phyloP scores from a whole-genome alignment of 2,329 filamentous ascomycete genomes.

The Botryotinia calthae region DNA sequence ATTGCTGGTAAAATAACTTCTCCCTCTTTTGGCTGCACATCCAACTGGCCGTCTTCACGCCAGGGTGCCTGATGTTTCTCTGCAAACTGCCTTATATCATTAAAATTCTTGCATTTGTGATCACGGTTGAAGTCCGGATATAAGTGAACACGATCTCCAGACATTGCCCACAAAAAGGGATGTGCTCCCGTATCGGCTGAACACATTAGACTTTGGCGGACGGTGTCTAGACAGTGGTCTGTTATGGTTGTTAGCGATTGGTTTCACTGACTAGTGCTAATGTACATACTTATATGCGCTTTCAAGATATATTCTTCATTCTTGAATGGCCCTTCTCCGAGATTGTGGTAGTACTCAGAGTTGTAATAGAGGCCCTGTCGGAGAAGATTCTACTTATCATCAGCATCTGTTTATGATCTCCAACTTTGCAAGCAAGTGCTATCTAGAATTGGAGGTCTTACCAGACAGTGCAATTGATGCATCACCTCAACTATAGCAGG shows the following conservation, averaged over 20 bases:
- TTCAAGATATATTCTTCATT: constrained; percentile 49
- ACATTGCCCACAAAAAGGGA: constrained; percentile 53
- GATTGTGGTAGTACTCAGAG: constrained; percentile 49
- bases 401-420: background rate
- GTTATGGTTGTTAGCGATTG: background rate
- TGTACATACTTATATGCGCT: constrained; percentile 42
- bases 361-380: constrained; percentile 52
- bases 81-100: constrained; percentile 51
- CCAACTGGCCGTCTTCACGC: constrained; percentile 31
- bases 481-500: constrained; percentile 1
- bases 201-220: constrained; percentile 56
- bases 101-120: constrained; percentile 53
- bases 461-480: constrained; percentile 16
- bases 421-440: background rate
- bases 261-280: background rate
- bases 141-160: constrained; percentile 39
- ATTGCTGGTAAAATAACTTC: constrained; percentile 30
- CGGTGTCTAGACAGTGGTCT: constrained; percentile 53
- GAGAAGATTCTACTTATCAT: constrained; percentile 44
- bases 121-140: constrained; percentile 55
- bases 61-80: constrained; percentile 45
- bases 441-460: background rate
- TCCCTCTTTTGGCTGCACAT: constrained; percentile 29
- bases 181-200: constrained; percentile 51
- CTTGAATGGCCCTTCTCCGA: constrained; percentile 46